Base-by-base conservation (phyloP, 345 rosid species). In the Eucalyptus urophylla region DNA sequence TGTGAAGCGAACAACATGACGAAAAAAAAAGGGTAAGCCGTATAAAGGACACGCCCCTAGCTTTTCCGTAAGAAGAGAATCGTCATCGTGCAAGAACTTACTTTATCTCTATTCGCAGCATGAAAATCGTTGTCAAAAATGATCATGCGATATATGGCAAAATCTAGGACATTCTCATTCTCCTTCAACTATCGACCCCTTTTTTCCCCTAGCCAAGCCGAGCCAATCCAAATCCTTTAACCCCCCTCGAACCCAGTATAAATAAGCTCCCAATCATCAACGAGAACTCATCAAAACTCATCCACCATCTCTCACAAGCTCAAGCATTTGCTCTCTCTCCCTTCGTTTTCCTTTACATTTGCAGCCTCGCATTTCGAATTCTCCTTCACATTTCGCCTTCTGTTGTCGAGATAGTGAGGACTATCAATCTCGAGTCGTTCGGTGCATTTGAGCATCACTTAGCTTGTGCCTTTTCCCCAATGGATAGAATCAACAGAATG, bases 401-500 rank as follows among this genome's bases (percentile, higher is more conserved):
- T 43, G 11, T 76, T 76, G 47, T 40, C 8, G 47, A 76, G 85
- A 76, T 76, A 21, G 47, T 43, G 24, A 40, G 85, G 47, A 11
- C 85, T 21, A 21, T 21, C 27, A 25, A 21, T 40, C 44, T 76
- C 29, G 27, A 76, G 47, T 13, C 45, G 47, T 37, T 76, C 85
- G 44, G 4, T 10, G 81, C 24, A 33, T 69, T 69, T 17, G 24
- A 69, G 14, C 15, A 6, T 37, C 85, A 11, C 85, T 40, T 6
- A 40, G 47, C 85, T 40, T 76, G 88, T 87, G 58, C 58, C 29
- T 86, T n/a, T 45, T 17, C 44, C 54, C n/a, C 49, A 11, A 90
- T 97, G 99, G 99, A 97, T 40, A 95, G 90, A 44, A 92, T 96
- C 80, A 91, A 91, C 11, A 92, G 89, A 81, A 86, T 97, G 94